Evolutionary conservation across 441 rosid genomes (phyloP).

Genomic region (Erodium texanum): DNA sequence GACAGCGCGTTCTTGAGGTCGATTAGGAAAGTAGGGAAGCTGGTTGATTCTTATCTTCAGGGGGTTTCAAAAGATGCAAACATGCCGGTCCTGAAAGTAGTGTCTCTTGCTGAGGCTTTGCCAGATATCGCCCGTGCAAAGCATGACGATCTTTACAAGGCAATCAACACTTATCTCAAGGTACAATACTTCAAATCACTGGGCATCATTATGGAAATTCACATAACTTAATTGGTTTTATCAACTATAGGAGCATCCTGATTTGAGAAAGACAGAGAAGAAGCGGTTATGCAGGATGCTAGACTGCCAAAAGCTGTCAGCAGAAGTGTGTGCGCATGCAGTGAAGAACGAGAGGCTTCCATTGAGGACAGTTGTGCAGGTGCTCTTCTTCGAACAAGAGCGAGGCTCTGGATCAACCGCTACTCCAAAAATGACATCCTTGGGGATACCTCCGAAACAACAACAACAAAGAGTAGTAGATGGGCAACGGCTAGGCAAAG

Average conservation of each 20-base stretch:
- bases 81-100: slow-evolving; percentile 47
- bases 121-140: slow-evolving; percentile 56
- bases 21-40: slow-evolving; percentile 57
- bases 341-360: slow-evolving; percentile 92
- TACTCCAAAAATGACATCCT: neutral
- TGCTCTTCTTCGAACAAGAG: slow-evolving; percentile 80
- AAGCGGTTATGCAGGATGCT: slow-evolving; percentile 69
- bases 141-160: slow-evolving; percentile 85
- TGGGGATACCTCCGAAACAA: neutral
- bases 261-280: slow-evolving; percentile 67
- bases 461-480: neutral
- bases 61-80: slow-evolving; percentile 58
- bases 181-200: slow-evolving; percentile 20
- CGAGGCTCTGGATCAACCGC: neutral
- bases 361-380: slow-evolving; percentile 87
- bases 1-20: slow-evolving; percentile 37
- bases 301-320: slow-evolving; percentile 83
- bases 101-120: slow-evolving; percentile 62
- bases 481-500: neutral
- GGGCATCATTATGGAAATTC: too few species aligned
- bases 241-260: slow-evolving; percentile 64
- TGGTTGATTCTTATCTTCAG: slow-evolving; percentile 74
- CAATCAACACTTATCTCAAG: slow-evolving; percentile 82
- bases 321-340: slow-evolving; percentile 82
- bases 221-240: too few species aligned